Percentiles rank a stretch among this genome's conserved stretches.
Evolutionary conservation across 1,139 yeast genomes (phyloP).

Genomic region (Saccharomycopsis crataegensis): DNA sequence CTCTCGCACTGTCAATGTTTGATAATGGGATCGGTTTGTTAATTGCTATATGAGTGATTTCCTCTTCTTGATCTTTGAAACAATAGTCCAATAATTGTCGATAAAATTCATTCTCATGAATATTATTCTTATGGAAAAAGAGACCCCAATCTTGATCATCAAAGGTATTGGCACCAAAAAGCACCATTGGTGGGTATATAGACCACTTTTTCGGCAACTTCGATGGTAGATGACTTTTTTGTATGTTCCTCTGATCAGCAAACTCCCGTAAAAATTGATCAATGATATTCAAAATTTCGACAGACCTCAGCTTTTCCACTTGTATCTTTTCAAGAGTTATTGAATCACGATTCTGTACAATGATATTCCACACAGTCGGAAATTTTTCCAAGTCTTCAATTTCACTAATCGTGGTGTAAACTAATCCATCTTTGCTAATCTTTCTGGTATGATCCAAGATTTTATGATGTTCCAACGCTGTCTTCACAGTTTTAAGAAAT

Average conservation of each 20-base stretch:
- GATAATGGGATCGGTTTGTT: slow-evolving; percentile 52
- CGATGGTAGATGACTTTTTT: not conserved
- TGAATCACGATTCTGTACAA: not conserved
- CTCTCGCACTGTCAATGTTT: slow-evolving; percentile 26
- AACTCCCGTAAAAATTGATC: too few relatives aligned
- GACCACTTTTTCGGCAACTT: slow-evolving; percentile 48
- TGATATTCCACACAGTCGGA: not conserved
- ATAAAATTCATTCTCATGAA: not conserved
- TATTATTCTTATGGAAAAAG: not conserved
- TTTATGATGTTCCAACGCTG: not conserved
- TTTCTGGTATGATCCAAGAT: not conserved
- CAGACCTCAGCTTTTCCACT: too few relatives aligned
- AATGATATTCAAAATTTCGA: too few relatives aligned
- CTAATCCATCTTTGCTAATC: slow-evolving; percentile 3
- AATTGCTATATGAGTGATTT: slow-evolving; percentile 52
- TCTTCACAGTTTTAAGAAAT: slow-evolving; percentile 2
- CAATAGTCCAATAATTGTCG: not conserved
- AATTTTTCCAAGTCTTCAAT: not conserved
- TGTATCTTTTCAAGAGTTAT: not conserved
- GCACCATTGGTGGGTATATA: slow-evolving; percentile 59
- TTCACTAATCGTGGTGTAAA: not conserved
- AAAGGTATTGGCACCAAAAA: slow-evolving; percentile 42
- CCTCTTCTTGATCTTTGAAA: not conserved
- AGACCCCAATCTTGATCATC: slow-evolving; percentile 33
- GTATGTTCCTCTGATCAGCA: not conserved